Evolutionary conservation across 2,329 filamentous ascomycete genomes (phyloP).

Genomic region (Aspergillus hortae): DNA sequence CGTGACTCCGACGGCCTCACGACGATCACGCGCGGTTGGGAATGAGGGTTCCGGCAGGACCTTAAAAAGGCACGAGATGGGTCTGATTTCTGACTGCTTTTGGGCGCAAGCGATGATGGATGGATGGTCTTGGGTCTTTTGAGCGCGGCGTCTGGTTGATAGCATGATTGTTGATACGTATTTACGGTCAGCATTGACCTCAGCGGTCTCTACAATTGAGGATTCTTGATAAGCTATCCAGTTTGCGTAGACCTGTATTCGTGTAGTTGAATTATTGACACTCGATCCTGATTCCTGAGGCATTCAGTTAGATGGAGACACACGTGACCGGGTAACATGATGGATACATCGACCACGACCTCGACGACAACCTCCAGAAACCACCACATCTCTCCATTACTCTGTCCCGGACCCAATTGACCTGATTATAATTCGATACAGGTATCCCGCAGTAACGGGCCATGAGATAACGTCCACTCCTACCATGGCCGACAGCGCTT

Average conservation of each 20-base stretch:
- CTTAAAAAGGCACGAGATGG: constrained; percentile 1
- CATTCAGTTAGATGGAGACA: too few species aligned
- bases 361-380: background rate
- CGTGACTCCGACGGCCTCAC: constrained; percentile 9
- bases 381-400: background rate
- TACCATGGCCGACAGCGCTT: constrained; percentile 11
- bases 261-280: too few species aligned
- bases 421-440: background rate
- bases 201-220: background rate
- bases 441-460: background rate
- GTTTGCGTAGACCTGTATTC: background rate
- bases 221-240: background rate
- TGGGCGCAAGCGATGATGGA: constrained; percentile 5
- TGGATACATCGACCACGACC: background rate
- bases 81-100: constrained; percentile 1
- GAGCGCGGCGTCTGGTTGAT: constrained; percentile 9
- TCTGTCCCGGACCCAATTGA: background rate
- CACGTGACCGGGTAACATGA: background rate
- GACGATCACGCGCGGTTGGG: constrained; percentile 11
- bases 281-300: too few species aligned
- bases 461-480: background rate
- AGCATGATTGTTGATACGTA: constrained; percentile 1
- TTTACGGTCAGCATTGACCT: background rate
- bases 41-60: background rate
- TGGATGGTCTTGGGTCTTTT: constrained; percentile 6